phyloP scores from a whole-genome alignment of 495 filamentous ascomycete species.

The Penicillium silybi region DNA sequence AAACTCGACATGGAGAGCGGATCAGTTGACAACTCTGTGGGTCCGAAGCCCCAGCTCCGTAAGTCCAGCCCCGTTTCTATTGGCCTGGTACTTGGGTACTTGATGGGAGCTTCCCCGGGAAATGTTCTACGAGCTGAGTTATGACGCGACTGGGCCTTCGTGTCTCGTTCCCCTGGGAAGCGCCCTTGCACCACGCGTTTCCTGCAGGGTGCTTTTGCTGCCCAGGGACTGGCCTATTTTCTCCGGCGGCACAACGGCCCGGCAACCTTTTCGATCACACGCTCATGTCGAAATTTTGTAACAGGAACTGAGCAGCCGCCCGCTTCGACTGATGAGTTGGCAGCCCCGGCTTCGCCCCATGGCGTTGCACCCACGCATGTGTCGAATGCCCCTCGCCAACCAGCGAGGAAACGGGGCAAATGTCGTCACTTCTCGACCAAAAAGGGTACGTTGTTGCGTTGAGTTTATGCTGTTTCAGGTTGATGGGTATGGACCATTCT shows the following conservation, averaged over 20 bases:
- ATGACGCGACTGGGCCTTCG: not conserved
- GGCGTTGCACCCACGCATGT: slow-evolving; percentile 19
- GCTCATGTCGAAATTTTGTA: slow-evolving; percentile 21
- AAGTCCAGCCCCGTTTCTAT: slow-evolving; percentile 11
- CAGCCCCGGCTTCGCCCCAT: slow-evolving; percentile 27
- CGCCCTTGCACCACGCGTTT: not conserved
- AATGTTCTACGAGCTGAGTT: not conserved
- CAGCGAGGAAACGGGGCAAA: slow-evolving; percentile 19
- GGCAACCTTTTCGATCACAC: slow-evolving; percentile 38
- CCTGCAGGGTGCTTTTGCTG: slow-evolving; percentile 5
- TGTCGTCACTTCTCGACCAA: slow-evolving; percentile 28
- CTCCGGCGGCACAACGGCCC: slow-evolving; percentile 23
- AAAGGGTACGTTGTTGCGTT: slow-evolving; percentile 19
- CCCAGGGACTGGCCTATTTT: slow-evolving; percentile 2
- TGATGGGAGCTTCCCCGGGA: not conserved
- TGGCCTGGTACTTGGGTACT: not conserved
- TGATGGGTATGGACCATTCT: not conserved
- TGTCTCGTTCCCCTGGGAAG: not conserved
- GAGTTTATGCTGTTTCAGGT: slow-evolving; percentile 10
- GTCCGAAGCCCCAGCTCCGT: slow-evolving; percentile 22
- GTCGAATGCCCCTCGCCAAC: slow-evolving; percentile 15
- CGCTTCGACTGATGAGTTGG: slow-evolving; percentile 29
- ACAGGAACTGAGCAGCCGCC: slow-evolving; percentile 15
- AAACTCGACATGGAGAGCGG: slow-evolving; percentile 16
- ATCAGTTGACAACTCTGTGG: slow-evolving; percentile 24